Base-by-base conservation (phyloP, 2,329 filamentous ascomycete species). In the Raffaelea arxii region DNA sequence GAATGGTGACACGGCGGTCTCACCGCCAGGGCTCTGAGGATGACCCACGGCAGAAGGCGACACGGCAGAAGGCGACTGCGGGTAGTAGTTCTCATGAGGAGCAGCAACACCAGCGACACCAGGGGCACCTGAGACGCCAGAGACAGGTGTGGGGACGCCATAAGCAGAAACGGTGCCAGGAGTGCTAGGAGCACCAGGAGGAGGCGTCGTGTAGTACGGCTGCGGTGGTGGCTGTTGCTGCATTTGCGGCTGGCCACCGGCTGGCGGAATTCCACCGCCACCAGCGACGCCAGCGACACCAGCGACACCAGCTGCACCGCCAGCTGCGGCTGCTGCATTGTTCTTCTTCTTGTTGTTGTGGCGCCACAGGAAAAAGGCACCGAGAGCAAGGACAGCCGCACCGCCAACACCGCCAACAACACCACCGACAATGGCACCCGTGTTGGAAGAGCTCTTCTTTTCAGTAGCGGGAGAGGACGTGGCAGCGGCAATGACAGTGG, bases 371-470 rank as follows among this genome's bases (percentile, higher is more conserved):
- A 58, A 55, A 46, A 61, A 57, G 48, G 55, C 53, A 36, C 50
- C 58, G n/a, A 59, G 39, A 16, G 47, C 60, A 22, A 65, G 40
- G n/a, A 54, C 55, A 23, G 47, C 58, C 1, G 60, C 40, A 16
- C 56, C 61, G 47, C 56, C 60, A 3, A 64, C 56, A 7, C 59
- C 62, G 30, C 61, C 62, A 3, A 54, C 48, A 14, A 54, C 52
- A 19, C 52, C 52, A 25, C 62, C 62, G 4, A 57, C 57, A 35
- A 64, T 62, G 47, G 62, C 50, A 24, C 58, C 62, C 6, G 54
- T n/a, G 16, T 49, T 42, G 46, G 18, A 37, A 32, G 25, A 48
- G n/a, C 46, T 43, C 39, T 25, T 46, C 41, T 16, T 46, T 43
- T 2, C 43, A 22, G 40, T n/a, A 11, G 44, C 18, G 14, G 24